Percentiles rank a stretch among this genome's conserved stretches.
These are phyloP conservation scores for Pseudoperonospora humuli DNA, from an alignment of 352 stramenopile species.

Conservation along the genomic window DNA sequence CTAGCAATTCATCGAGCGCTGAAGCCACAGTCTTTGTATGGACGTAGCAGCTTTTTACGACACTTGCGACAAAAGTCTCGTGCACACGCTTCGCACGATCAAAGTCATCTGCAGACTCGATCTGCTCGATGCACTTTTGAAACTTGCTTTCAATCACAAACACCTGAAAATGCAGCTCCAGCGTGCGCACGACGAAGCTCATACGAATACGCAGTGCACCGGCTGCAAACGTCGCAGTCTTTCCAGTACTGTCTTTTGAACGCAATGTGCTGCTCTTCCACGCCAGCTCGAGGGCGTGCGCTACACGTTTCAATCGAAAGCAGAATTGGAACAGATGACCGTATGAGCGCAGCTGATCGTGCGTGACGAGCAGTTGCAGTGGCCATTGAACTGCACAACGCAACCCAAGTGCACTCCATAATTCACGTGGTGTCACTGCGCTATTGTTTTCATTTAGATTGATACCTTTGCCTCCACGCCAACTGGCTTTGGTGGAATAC, in stretches of 20 bases:
- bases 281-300: slow-evolving; percentile 50
- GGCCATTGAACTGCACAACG: slow-evolving; percentile 51
- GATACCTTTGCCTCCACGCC: slow-evolving; percentile 6
- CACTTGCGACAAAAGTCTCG: slow-evolving; percentile 52
- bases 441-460: slow-evolving; percentile 32
- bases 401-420: slow-evolving; percentile 53
- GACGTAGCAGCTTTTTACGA: slow-evolving; percentile 68
- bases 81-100: slow-evolving; percentile 64
- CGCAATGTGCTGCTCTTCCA: slow-evolving; percentile 50
- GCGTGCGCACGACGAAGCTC: slow-evolving; percentile 65
- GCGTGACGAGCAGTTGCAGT: slow-evolving; percentile 56
- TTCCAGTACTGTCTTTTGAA: slow-evolving; percentile 13
- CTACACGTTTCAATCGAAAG: slow-evolving; percentile 68
- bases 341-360: slow-evolving; percentile 49
- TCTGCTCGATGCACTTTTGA: slow-evolving; percentile 42
- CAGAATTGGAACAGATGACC: slow-evolving; percentile 72
- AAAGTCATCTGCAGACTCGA: slow-evolving; percentile 46
- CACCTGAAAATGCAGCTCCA: slow-evolving; percentile 72
- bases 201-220: slow-evolving; percentile 51
- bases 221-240: slow-evolving; percentile 15
- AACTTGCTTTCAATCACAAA: slow-evolving; percentile 69
- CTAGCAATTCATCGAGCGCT: slow-evolving; percentile 52
- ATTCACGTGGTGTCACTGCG: slow-evolving; percentile 34
- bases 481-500: slow-evolving; percentile 33
- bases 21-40: slow-evolving; percentile 51